Conservation (phyloP, 305 asterid species). For the Vinca major region DNA sequence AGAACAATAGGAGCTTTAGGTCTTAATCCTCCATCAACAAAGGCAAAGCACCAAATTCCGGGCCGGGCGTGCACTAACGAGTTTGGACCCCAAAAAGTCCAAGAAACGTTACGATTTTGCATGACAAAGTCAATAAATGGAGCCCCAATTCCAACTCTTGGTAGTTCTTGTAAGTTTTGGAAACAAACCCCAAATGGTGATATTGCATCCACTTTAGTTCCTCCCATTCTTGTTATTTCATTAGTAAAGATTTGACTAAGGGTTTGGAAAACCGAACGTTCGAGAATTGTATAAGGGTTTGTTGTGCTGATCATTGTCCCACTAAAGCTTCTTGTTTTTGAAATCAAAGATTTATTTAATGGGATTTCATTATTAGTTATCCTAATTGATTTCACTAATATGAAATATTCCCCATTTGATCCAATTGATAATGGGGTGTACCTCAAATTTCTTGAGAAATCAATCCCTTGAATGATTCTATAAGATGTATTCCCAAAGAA, state of each 20-base stretch:
- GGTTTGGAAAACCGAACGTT: constrained; percentile 22
- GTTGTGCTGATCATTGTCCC: constrained; percentile 40
- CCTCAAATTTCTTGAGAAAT: constrained; percentile 4
- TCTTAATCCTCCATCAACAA: constrained; percentile 40
- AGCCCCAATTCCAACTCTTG: constrained; percentile 14
- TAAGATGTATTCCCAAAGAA: constrained; percentile 29
- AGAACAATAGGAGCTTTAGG: constrained; percentile 46
- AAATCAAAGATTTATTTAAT: constrained; percentile 24
- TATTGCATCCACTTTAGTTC: constrained; percentile 22
- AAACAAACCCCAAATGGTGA: constrained; percentile 39
- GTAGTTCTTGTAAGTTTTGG: constrained; percentile 25
- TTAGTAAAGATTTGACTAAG: constrained; percentile 19
- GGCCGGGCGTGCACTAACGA: constrained; percentile 27
- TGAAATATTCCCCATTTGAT: constrained; percentile 32
- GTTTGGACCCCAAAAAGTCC: constrained; percentile 35
- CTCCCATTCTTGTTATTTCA: constrained; percentile 16
- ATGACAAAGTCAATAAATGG: constrained; percentile 29
- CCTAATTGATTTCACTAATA: constrained; percentile 26
- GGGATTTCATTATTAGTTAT: constrained; percentile 25
- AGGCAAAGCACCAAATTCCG: constrained; percentile 33
- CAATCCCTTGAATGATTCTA: constrained; percentile 9
- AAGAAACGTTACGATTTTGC: constrained; percentile 27
- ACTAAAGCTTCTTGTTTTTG: constrained; percentile 23
- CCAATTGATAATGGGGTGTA: constrained; percentile 36
- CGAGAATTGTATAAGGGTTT: constrained; percentile 32